Conservation (phyloP, 306 rosid species). For the Ochetophila trinervis region DNA sequence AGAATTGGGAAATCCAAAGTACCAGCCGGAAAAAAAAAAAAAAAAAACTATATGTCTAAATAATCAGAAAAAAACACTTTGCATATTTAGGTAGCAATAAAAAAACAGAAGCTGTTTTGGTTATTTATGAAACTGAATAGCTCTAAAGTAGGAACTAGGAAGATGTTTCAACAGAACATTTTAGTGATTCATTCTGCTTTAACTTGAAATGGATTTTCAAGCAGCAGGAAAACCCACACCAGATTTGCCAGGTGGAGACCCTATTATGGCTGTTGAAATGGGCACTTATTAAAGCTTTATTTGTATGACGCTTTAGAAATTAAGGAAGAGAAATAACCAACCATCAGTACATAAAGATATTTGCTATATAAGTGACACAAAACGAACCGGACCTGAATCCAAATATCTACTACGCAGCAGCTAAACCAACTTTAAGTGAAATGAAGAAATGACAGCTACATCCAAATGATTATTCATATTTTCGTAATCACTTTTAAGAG, state of each 20-base stretch:
- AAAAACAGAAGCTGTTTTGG: background rate
- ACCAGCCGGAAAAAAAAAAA: background rate
- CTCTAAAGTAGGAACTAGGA: constrained; percentile 8
- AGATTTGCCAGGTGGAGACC: constrained; percentile 25
- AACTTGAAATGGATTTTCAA: constrained; percentile 23
- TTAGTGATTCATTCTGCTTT: constrained; percentile 26
- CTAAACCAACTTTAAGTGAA: constrained; percentile 7
- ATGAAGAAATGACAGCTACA: constrained; percentile 13
- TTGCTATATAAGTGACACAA: background rate
- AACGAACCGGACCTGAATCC: too few relatives aligned
- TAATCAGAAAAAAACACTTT: constrained; percentile 4
- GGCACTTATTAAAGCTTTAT: constrained; percentile 25
- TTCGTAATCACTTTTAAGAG: background rate
- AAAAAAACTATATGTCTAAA: background rate
- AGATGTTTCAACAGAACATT: constrained; percentile 19
- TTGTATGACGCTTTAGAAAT: constrained; percentile 14
- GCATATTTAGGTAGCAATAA: background rate
- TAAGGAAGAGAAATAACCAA: constrained; percentile 8
- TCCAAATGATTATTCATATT: background rate
- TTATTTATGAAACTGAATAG: background rate
- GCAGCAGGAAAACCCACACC: constrained; percentile 27
- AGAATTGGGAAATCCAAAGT: background rate
- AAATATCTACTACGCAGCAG: background rate
- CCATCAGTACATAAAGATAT: background rate
- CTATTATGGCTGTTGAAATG: constrained; percentile 30